Percentiles rank a stretch among this genome's conserved stretches.
These are phyloP conservation scores for Pythium dissotocum DNA, from an alignment of 352 stramenopile genomes.

Conservation along the genomic window DNA sequence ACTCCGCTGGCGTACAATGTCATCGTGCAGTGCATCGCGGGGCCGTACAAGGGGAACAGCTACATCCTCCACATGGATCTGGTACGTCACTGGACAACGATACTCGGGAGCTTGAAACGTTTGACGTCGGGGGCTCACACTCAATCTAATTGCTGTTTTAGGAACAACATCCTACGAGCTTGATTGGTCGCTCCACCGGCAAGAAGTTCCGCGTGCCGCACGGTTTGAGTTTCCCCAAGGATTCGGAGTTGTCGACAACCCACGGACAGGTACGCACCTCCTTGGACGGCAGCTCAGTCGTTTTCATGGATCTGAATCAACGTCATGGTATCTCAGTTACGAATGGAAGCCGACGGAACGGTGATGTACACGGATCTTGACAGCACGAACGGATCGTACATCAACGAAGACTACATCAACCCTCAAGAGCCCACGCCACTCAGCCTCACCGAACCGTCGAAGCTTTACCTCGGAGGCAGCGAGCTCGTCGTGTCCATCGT, in stretches of 20 bases:
- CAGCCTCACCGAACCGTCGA: constrained; percentile 40
- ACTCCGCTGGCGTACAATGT: constrained; percentile 45
- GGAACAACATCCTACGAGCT: constrained; percentile 47
- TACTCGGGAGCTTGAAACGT: too few relatives aligned
- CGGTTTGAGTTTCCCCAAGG: constrained; percentile 76
- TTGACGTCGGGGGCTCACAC: background rate
- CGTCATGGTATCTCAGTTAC: constrained; percentile 38
- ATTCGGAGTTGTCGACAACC: constrained; percentile 81
- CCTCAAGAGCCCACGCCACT: constrained; percentile 54
- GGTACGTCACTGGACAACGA: constrained; percentile 28
- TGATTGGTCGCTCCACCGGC: constrained; percentile 77
- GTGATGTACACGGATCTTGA: constrained; percentile 77
- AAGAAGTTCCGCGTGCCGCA: constrained; percentile 75
- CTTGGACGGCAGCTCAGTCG: too few relatives aligned
- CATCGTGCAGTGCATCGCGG: constrained; percentile 48
- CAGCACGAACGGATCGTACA: constrained; percentile 77
- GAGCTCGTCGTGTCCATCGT: constrained; percentile 59
- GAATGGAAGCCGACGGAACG: constrained; percentile 57
- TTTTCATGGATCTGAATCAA: background rate
- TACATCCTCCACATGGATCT: constrained; percentile 61
- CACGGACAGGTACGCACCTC: constrained; percentile 51
- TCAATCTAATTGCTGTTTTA: background rate
- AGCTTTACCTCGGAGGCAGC: constrained; percentile 53
- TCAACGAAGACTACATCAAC: constrained; percentile 56
- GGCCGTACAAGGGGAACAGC: constrained; percentile 59